phyloP scores from a whole-genome alignment of 129 eudicot species.

The Logfia minima region DNA sequence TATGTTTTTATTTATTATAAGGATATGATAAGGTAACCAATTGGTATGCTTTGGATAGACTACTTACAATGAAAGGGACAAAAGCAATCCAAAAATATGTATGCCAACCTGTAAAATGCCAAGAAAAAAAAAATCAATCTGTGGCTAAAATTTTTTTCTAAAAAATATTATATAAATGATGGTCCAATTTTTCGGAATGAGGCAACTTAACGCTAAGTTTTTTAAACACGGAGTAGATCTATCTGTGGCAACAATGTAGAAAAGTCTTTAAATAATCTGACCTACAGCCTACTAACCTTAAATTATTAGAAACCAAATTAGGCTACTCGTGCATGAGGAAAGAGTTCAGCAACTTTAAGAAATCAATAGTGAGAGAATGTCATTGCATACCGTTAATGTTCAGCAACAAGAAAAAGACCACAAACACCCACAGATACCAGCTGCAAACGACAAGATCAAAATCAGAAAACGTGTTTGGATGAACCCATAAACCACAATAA shows the following conservation, averaged over 20 bases:
- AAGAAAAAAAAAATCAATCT: not conserved
- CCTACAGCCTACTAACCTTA: not conserved
- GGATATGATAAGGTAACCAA: not conserved
- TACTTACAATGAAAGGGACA: conserved; percentile 62
- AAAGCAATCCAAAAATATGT: conserved; percentile 77
- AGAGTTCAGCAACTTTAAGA: not conserved
- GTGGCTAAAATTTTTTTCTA: no score
- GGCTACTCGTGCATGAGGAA: not conserved
- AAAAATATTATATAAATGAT: not conserved
- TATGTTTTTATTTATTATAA: not conserved
- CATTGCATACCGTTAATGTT: conserved; percentile 54
- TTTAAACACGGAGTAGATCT: not conserved
- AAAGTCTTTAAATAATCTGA: not conserved
- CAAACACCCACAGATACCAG: conserved; percentile 83
- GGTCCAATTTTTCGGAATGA: not conserved
- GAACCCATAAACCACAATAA: not conserved
- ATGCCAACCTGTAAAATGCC: conserved; percentile 63
- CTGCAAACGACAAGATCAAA: conserved; percentile 42
- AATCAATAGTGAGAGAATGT: not conserved
- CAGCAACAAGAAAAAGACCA: conserved; percentile 65
- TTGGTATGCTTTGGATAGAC: not conserved
- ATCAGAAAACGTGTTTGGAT: not conserved
- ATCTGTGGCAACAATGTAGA: not conserved
- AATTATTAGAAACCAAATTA: no score
- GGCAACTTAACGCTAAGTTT: not conserved